A percentile compares a stretch with the other conserved stretches of the same genome.
Conservation (phyloP, 352 stramenopile genomes). For the Globisporangium yorkense region DNA sequence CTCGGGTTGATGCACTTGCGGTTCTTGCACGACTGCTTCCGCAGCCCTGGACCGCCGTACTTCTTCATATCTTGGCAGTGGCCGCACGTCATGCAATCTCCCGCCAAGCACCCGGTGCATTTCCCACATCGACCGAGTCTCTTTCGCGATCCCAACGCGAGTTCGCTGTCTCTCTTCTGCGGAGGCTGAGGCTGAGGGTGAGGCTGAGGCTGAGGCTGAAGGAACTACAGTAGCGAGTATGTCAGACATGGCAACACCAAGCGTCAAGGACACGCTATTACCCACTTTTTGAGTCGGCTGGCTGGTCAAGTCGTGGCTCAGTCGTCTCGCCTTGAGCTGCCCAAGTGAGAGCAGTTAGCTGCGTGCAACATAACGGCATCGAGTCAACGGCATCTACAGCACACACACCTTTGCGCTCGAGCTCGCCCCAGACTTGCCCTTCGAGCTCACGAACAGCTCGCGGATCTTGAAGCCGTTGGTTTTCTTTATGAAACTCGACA, state of each 20-base stretch:
- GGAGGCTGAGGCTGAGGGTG: not conserved
- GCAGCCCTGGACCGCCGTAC: conserved; percentile 77
- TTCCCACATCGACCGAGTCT: conserved; percentile 74
- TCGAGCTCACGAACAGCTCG: conserved; percentile 6
- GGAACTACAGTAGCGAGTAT: not conserved
- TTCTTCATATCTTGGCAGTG: conserved; percentile 90
- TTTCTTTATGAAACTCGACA: conserved; percentile 23
- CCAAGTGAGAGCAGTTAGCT: not conserved
- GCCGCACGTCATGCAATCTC: conserved; percentile 83
- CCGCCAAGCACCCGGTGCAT: conserved; percentile 66
- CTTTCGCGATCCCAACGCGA: conserved; percentile 39
- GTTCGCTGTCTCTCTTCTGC: conserved; percentile 32
- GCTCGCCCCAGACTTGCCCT: not conserved
- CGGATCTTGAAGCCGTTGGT: not conserved
- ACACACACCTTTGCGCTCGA: conserved; percentile 6
- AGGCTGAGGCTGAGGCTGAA: too few relatives aligned
- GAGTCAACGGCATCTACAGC: not conserved
- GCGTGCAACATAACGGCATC: not conserved
- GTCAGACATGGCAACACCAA: not conserved
- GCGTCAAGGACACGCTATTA: not conserved
- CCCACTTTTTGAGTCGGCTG: conserved; percentile 5
- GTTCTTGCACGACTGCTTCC: conserved; percentile 86
- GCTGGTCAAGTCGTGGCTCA: conserved; percentile 9
- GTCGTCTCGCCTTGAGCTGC: conserved; percentile 4
- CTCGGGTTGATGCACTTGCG: conserved; percentile 78